Percentiles rank a stretch among this genome's conserved stretches.
phyloP scores from a whole-genome alignment of 768 basidiomycete species.

The Wakefieldia striispora region DNA sequence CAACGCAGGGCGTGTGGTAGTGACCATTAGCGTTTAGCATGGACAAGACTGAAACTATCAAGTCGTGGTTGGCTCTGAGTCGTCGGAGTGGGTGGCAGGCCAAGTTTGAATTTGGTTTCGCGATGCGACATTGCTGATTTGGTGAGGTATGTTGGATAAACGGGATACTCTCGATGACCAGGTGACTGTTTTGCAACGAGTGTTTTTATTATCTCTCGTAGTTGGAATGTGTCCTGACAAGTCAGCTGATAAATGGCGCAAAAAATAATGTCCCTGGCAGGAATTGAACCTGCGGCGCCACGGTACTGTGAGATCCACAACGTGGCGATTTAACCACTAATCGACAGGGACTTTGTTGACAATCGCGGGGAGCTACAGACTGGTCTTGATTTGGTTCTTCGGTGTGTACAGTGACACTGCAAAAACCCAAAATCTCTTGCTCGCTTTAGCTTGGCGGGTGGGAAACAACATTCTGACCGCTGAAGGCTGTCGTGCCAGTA shows the following conservation, averaged over 20 bases:
- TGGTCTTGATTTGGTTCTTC: no score
- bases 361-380: no score
- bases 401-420: no score
- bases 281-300: constrained; percentile 40
- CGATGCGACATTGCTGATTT: not conserved
- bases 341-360: constrained; percentile 35
- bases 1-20: constrained; percentile 30
- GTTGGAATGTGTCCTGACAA: no score
- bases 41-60: not conserved
- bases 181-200: not conserved
- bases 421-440: no score
- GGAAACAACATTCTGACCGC: no score
- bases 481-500: no score
- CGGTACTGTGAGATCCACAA: constrained; percentile 37
- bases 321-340: constrained; percentile 44
- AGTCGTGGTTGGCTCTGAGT: not conserved
- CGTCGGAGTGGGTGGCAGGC: no score
- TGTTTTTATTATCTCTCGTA: not conserved
- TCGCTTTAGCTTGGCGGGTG: no score
- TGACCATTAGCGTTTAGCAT: not conserved
- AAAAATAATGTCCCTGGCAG: constrained; percentile 33
- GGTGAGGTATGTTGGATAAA: not conserved
- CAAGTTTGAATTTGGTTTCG: not conserved
- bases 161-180: not conserved
- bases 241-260: no score